phyloP scores from a whole-genome alignment of 2,329 filamentous ascomycete genomes.

The Tolypocladium ophioglossoides region DNA sequence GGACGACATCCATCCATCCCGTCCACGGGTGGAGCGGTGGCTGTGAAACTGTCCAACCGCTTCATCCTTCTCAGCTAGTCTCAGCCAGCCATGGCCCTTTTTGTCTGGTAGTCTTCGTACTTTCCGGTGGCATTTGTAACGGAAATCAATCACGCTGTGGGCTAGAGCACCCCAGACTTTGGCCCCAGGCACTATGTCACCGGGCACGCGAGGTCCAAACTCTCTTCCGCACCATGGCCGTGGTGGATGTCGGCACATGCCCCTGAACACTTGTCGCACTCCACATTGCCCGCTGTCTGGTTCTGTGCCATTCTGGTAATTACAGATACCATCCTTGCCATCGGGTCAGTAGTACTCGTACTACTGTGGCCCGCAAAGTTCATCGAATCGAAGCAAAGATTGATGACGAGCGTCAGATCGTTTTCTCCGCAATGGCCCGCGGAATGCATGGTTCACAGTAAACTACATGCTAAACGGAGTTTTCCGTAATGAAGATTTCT shows the following conservation, averaged over 20 bases:
- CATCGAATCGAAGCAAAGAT: background rate
- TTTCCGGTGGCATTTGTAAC: too few relatives aligned
- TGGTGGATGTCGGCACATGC: background rate
- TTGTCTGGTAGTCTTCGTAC: too few relatives aligned
- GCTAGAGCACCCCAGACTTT: background rate
- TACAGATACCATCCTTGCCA: too few relatives aligned
- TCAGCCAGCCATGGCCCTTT: too few relatives aligned
- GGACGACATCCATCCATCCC: too few relatives aligned
- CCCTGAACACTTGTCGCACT: background rate
- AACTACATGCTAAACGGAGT: background rate
- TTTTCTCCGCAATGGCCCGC: background rate
- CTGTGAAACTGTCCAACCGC: too few relatives aligned
- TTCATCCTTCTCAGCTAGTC: too few relatives aligned
- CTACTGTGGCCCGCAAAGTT: too few relatives aligned
- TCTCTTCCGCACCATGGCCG: background rate
- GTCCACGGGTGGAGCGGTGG: too few relatives aligned
- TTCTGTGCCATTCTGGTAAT: background rate
- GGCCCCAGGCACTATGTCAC: background rate
- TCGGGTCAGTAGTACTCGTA: background rate
- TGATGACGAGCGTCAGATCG: background rate
- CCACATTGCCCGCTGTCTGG: background rate
- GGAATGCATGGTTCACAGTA: background rate
- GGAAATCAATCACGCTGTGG: background rate
- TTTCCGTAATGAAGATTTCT: background rate
- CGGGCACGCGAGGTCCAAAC: background rate